Evolutionary conservation across 306 rosid genomes (phyloP), one percentile per base, ranked within the genome.

Genomic region (Acmispon strigosus): DNA sequence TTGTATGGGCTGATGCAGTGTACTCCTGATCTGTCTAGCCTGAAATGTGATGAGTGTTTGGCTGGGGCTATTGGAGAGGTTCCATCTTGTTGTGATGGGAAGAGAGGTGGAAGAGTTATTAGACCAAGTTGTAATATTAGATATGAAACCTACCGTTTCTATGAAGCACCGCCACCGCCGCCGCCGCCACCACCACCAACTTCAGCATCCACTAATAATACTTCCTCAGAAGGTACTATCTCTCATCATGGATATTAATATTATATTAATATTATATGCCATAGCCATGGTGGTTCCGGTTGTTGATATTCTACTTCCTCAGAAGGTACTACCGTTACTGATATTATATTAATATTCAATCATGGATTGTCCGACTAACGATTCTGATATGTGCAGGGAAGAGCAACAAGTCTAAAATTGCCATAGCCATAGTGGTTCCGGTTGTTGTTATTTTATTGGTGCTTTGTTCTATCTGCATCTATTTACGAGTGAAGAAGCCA

Each of bases 111-210:
- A 0, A 47, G 66, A 4, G 4, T 84, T 2, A 7, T 62, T 20
- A 0, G 3, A 6, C 84, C 84, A 13, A 81, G 84, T 52, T 81
- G 85, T 19, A 74, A 20, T 14, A 0, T 74, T 24, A 69, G 74
- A 13, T 69, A 8, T 54, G 74, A 69, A 14, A 50, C 5, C 0
- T 53, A 53, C 17, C 5, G 1, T 7, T 69, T 69, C 32, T 27
- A 27, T 22, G 20, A 14, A 5, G 11, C 47, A 3, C 2, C 6
- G 15, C 4, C 66, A 2, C 66, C 47, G 0, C 0, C 2, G 10
- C 1, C 10, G 1, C 10, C 41, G 0, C 36, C 29, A 3, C 15
- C 68, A 2, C 50, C 17, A 11, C 36, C 34, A 2, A 10, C 67
- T 6, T 18, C 67, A 2, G 6, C 67, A 11, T 18, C 67, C 29